A percentile compares a stretch with the other conserved stretches of the same genome.
phyloP scores from a whole-genome alignment of 805 yeast genomes.

The Kodamaea laetipori region DNA sequence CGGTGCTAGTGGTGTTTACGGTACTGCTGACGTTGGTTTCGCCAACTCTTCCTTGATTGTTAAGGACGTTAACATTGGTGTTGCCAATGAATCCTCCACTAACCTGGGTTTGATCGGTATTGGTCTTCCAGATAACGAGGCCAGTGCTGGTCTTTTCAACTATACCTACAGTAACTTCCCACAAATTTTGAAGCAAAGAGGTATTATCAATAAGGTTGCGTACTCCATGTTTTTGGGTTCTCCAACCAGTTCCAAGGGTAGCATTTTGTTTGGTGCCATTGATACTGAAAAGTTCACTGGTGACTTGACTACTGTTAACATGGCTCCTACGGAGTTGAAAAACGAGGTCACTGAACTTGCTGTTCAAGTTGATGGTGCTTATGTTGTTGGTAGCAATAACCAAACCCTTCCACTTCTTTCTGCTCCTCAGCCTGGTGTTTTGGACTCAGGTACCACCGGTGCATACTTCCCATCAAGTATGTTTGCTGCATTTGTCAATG shows the following conservation, averaged over 20 bases:
- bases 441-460: background rate
- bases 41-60: constrained; percentile 3
- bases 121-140: constrained; percentile 16
- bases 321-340: constrained; percentile 14
- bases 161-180: constrained; percentile 71
- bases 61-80: constrained; percentile 17
- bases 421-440: constrained; percentile 8
- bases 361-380: background rate
- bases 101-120: constrained; percentile 24
- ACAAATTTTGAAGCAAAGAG: constrained; percentile 54
- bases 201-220: constrained; percentile 53
- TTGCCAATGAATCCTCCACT: constrained; percentile 16
- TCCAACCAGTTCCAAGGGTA: constrained; percentile 44
- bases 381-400: background rate
- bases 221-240: constrained; percentile 65
- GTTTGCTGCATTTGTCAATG: background rate
- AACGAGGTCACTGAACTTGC: background rate
- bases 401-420: no score
- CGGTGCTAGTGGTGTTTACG: background rate
- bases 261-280: constrained; percentile 69
- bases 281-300: constrained; percentile 67
- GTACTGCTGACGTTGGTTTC: background rate
- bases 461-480: background rate
- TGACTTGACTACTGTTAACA: constrained; percentile 26
- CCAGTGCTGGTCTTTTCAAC: constrained; percentile 7